Evolutionary conservation across 768 basidiomycete species (phyloP), one percentile per base, ranked within the genome.

Genomic region (Lanmaoa pseudosensibilis): DNA sequence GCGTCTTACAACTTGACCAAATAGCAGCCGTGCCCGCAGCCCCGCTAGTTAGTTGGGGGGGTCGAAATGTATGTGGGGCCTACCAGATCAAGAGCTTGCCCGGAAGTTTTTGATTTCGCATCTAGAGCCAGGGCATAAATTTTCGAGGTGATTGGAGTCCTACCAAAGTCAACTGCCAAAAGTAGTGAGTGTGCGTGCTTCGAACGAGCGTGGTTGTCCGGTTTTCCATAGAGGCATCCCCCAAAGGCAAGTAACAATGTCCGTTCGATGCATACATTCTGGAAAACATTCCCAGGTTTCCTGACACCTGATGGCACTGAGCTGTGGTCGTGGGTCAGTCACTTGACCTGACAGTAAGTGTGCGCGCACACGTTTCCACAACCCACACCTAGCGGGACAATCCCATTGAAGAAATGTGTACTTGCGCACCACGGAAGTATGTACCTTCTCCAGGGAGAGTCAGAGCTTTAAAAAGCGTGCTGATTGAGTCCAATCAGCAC

Each of bases 381-480:
- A 18, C 25, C 4, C 23, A 10, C 8, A 9, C 27, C 10, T n/a
- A 27, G 27, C 11, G 6, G 27, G 18, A 27, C 27, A 18, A 46
- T 30, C 44, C 44, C 5, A n/a, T 12, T 27, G 27, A 30, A 7
- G 18, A 2, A 45, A 30, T 6, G 16, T 2, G 16, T 30, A n/a
- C 19, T n/a, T 46, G 27, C 12, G 11, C 1, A 46, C n/a, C 27
- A n/a, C 25, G 15, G 3, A 30, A 4, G 16, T 12, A n/a, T 30
- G 27, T 25, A 7, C 4, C 10, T 45, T 3, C 18, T 46, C 11
- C 27, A 13, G 6, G 15, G 18, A 46, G 18, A 4, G 45, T 25
- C 11, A 8, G 43, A 19, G 18, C 27, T 46, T 53, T 60, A 53
- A 58, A 58, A 54, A 23, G 47, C 25, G 13, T 30, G 21, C 19